Base-by-base conservation (phyloP, 2,329 filamentous ascomycete species). In the Monilinia laxa region DNA sequence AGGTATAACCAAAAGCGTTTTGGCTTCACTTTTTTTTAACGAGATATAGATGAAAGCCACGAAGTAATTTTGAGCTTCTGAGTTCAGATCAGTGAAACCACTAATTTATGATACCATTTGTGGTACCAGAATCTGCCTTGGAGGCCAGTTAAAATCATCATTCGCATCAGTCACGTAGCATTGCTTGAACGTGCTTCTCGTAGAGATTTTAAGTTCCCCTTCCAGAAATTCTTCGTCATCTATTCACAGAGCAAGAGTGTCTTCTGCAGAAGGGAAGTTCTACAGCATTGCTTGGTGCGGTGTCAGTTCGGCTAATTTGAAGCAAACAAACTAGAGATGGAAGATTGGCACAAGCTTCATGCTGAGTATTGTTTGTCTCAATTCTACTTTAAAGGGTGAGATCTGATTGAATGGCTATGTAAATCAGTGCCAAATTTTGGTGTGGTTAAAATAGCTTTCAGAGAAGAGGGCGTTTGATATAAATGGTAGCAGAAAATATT, bases 211-310 rank as follows among this genome's bases (percentile, higher is more conserved):
- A 25, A 45, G 45, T 53, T 60, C 40, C 25, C 31, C 42, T 38
- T 52, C 42, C 31, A 52, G 49, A 51, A 16, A 31, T 42, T 31
- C 38, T 49, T 40, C 38, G n/a, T 62, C 31, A 4, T 59, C 16
- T 35, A 28, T 52, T 35, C 45, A 38, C 31, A 62, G 28, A 62
- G 14, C 12, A 62, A n/a, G 11, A 23, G 58, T n/a, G 38, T 23
- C 47, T 51, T 38, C 31, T 62, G 58, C 58, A 62, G 31, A 25
- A 23, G 31, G 45, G 25, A 52, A 62, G 64, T 65, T 62, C 56
- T 65, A 62, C 64, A 65, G 45, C 55, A 60, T 60, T 31, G 45
- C 45, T 62, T 62, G 58, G 45, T 58, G 40, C 45, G 14, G 58
- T 31, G 16, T 9, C 28, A 51, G 51, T 62, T 51, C 47, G 28